A percentile compares a stretch with the other conserved stretches of the same genome.
Evolutionary conservation across 352 stramenopile genomes (phyloP).

Genomic region (Phytophthora tubulina): DNA sequence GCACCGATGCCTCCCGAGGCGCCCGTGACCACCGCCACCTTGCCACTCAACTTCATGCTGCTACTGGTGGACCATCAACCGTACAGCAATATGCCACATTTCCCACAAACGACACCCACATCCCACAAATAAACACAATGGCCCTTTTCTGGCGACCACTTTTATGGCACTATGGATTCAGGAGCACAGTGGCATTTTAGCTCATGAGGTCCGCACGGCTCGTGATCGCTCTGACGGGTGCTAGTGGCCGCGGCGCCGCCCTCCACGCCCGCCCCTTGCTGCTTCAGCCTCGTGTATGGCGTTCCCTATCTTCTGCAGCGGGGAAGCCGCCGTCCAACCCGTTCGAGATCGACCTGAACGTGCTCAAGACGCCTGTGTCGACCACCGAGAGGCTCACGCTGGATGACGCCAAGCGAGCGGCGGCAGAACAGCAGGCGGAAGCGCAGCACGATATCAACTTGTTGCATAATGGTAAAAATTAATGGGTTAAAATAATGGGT

Average conservation of each 20-base stretch:
- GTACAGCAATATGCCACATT: not conserved
- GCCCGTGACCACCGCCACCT: conserved; percentile 91
- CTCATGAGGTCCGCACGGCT: conserved; percentile 14
- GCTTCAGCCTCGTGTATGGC: not conserved
- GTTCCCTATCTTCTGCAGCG: conserved; percentile 9
- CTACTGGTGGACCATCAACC: no score
- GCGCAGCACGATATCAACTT: conserved; percentile 49
- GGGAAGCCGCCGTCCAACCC: conserved; percentile 39
- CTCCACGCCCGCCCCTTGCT: not conserved
- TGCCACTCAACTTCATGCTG: conserved; percentile 50
- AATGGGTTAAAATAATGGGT: not conserved
- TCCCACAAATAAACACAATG: no score
- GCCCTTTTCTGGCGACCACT: no score
- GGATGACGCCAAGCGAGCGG: conserved; percentile 27
- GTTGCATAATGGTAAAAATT: conserved; percentile 49
- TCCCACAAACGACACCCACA: not conserved
- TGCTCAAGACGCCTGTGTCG: conserved; percentile 11
- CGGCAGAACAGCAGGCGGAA: conserved; percentile 29
- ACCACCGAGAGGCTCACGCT: conserved; percentile 23
- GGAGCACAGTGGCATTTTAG: not conserved
- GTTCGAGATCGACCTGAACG: conserved; percentile 67
- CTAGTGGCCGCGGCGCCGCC: not conserved
- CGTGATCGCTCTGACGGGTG: conserved; percentile 10
- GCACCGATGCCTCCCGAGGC: conserved; percentile 90
- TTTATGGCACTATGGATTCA: not conserved